phyloP scores from a whole-genome alignment of 1,139 yeast species.

The Suhomyces guaymorum region DNA sequence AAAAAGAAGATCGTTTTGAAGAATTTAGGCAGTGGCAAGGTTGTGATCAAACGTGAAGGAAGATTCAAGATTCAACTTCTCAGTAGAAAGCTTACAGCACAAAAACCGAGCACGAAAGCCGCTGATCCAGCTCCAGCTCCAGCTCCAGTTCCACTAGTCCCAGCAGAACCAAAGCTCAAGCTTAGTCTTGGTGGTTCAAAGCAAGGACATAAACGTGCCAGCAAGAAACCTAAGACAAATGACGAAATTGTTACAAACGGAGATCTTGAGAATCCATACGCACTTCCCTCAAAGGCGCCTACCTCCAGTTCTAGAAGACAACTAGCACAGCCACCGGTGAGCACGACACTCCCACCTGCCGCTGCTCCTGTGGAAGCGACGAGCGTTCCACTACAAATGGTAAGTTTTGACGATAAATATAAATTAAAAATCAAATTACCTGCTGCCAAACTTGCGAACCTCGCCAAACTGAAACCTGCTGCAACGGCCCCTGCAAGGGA shows the following conservation, averaged over 20 bases:
- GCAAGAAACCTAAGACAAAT: slow-evolving; percentile 3
- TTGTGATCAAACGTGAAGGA: slow-evolving; percentile 47
- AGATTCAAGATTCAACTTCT: slow-evolving; percentile 46
- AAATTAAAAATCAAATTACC: slow-evolving; percentile 19
- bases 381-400: no score
- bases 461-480: no score
- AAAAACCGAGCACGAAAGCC: no score
- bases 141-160: no score
- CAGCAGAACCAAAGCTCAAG: slow-evolving; percentile 29
- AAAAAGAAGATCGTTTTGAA: slow-evolving; percentile 63
- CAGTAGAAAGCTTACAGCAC: slow-evolving; percentile 19
- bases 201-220: slow-evolving; percentile 7
- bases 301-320: neutral
- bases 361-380: no score
- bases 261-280: neutral
- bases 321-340: neutral
- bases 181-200: slow-evolving; percentile 11
- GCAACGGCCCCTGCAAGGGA: slow-evolving; percentile 7
- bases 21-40: slow-evolving; percentile 46
- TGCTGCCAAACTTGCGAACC: slow-evolving; percentile 7
- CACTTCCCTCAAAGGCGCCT: slow-evolving; percentile 1
- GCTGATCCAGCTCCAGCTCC: no score
- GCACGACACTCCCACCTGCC: neutral
- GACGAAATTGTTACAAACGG: neutral
- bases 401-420: slow-evolving; percentile 6